Evolutionary conservation across 495 filamentous ascomycete genomes (phyloP).

Genomic region (Hypoxylon perforatum): DNA sequence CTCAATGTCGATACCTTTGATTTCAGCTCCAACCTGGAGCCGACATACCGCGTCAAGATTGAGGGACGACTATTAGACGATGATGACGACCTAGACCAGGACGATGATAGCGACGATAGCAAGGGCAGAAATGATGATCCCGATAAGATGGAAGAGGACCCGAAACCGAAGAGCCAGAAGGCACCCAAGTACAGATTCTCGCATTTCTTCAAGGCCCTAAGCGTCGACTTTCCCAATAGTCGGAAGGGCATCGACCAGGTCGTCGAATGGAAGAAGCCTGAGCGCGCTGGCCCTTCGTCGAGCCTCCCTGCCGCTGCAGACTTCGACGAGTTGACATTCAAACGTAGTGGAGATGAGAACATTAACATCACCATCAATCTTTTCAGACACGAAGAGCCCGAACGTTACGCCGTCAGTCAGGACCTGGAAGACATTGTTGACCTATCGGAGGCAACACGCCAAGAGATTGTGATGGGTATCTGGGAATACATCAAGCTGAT

Average conservation of each 20-base stretch:
- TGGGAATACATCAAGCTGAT: slow-evolving; percentile 95
- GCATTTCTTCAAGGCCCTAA: slow-evolving; percentile 94
- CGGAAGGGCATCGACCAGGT: slow-evolving; percentile 59
- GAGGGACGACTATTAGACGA: slow-evolving; percentile 90
- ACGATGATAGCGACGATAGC: slow-evolving; percentile 67
- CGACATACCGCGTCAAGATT: slow-evolving; percentile 89
- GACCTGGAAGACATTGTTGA: slow-evolving; percentile 88
- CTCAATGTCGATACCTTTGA: slow-evolving; percentile 77
- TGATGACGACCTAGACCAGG: slow-evolving; percentile 68
- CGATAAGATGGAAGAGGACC: slow-evolving; percentile 72
- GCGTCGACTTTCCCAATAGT: slow-evolving; percentile 82
- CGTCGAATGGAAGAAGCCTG: slow-evolving; percentile 64
- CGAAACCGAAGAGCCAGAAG: slow-evolving; percentile 52
- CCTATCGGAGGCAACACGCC: slow-evolving; percentile 83
- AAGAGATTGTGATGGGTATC: slow-evolving; percentile 86
- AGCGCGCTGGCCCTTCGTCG: slow-evolving; percentile 62
- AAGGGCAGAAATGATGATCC: slow-evolving; percentile 48
- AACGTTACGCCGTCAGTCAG: slow-evolving; percentile 81
- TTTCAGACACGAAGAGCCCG: slow-evolving; percentile 83
- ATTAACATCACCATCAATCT: slow-evolving; percentile 91
- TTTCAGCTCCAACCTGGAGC: slow-evolving; percentile 73
- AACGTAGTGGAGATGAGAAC: slow-evolving; percentile 91
- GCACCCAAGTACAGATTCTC: slow-evolving; percentile 75
- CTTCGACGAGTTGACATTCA: slow-evolving; percentile 92
- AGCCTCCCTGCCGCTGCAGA: slow-evolving; percentile 69